phyloP scores from a whole-genome alignment of 1,139 yeast genomes.

The Saccharomyces pastorianus region DNA sequence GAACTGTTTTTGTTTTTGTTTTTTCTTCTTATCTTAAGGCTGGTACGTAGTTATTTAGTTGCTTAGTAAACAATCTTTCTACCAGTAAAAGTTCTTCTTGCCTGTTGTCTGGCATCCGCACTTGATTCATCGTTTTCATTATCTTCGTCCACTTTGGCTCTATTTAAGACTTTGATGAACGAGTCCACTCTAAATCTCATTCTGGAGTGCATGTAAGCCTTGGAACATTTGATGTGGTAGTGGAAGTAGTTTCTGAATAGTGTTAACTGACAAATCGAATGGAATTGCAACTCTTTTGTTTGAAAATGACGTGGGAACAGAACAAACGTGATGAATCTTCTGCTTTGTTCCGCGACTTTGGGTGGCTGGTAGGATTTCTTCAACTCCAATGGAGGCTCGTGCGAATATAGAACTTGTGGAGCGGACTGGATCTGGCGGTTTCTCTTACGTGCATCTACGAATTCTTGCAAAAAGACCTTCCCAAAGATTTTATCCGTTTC shows the following conservation, averaged over 20 bases:
- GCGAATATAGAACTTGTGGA: slow-evolving; percentile 94
- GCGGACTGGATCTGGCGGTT: slow-evolving; percentile 94
- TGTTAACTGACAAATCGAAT: slow-evolving; percentile 63
- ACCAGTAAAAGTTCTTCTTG: slow-evolving; percentile 32
- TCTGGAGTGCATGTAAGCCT: slow-evolving; percentile 96
- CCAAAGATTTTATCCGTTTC: slow-evolving; percentile 96
- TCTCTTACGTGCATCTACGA: slow-evolving; percentile 92
- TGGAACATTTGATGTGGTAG: slow-evolving; percentile 94
- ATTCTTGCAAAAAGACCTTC: slow-evolving; percentile 91
- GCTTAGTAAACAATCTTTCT: slow-evolving; percentile 29
- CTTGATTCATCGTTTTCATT: slow-evolving; percentile 36
- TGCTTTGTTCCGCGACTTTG: slow-evolving; percentile 37
- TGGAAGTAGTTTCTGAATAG: slow-evolving; percentile 94
- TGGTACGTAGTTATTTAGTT: neutral
- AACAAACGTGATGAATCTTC: slow-evolving; percentile 71
- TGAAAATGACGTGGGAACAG: slow-evolving; percentile 50
- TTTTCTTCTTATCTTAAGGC: neutral
- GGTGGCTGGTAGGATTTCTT: slow-evolving; percentile 5
- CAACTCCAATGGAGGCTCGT: slow-evolving; percentile 92
- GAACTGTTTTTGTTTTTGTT: neutral
- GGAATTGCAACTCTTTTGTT: slow-evolving; percentile 52
- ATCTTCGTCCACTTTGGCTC: slow-evolving; percentile 90
- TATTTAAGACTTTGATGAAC: slow-evolving; percentile 86
- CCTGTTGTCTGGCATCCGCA: slow-evolving; percentile 10
- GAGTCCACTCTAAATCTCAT: slow-evolving; percentile 94